Conservation (phyloP, 169 alveolate genomes). For the Prorocentrum cordatum region DNA sequence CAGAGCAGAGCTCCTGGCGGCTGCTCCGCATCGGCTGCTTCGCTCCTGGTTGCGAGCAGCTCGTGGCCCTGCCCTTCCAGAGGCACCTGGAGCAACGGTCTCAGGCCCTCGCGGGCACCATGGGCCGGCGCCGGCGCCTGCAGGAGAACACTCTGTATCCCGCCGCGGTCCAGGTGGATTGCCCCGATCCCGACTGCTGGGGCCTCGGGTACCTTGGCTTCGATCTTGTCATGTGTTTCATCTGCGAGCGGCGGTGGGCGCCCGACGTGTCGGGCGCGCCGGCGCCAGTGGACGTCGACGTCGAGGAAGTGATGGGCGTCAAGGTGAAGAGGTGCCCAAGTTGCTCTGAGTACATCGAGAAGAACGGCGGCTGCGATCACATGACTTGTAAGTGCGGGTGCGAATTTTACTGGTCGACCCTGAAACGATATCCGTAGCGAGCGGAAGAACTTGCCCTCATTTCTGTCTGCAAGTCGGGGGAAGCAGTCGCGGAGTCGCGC, state of each 20-base stretch:
- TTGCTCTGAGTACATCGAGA: constrained; percentile 44
- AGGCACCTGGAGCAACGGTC: too few species aligned
- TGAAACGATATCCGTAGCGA: neutral
- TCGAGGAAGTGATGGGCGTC: neutral
- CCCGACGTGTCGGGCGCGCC: neutral
- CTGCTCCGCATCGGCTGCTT: too few species aligned
- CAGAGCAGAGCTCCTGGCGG: too few species aligned
- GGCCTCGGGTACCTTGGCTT: constrained; percentile 54
- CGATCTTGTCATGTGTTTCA: constrained; percentile 43
- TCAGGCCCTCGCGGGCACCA: too few species aligned
- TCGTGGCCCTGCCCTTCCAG: too few species aligned
- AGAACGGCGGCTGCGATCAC: constrained; percentile 59
- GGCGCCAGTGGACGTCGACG: neutral
- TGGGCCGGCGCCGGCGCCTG: too few species aligned
- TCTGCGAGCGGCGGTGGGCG: constrained; percentile 35
- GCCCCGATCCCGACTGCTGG: neutral
- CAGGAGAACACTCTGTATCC: constrained; percentile 1
- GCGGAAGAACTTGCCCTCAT: too few species aligned
- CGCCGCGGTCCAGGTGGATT: constrained; percentile 9
- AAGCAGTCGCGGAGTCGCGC: too few species aligned
- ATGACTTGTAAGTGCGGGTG: too few species aligned
- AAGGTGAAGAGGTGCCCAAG: neutral
- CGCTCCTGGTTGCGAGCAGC: too few species aligned
- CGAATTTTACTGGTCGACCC: constrained; percentile 25
- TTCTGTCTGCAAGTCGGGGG: too few species aligned